These are phyloP conservation scores for Notholithocarpus densiflorus DNA, from an alignment of 306 rosid species.

Conservation along the genomic window DNA sequence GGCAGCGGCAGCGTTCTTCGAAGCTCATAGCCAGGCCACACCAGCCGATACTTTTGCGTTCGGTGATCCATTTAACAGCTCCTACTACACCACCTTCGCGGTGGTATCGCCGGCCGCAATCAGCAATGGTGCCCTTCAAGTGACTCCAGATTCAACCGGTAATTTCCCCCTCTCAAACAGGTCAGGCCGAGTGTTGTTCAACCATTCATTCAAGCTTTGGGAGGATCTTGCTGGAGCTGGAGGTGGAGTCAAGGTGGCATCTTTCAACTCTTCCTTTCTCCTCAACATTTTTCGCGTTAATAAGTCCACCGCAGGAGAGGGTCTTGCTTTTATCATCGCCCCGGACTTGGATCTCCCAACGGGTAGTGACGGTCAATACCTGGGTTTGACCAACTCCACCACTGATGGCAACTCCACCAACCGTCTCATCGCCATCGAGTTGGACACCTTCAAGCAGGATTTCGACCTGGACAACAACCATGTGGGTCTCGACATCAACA, in stretches of 20 bases:
- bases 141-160: slow-evolving; percentile 61
- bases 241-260: slow-evolving; percentile 19
- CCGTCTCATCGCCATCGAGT: slow-evolving; percentile 56
- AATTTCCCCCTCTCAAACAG: slow-evolving; percentile 19
- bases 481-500: slow-evolving; percentile 59
- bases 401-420: slow-evolving; percentile 50
- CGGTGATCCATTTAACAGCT: slow-evolving; percentile 51
- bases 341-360: slow-evolving; percentile 31
- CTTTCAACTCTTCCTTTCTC: slow-evolving; percentile 64
- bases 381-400: slow-evolving; percentile 69
- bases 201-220: slow-evolving; percentile 49
- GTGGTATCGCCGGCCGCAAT: slow-evolving; percentile 33
- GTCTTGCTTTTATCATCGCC: slow-evolving; percentile 54
- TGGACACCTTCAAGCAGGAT: slow-evolving; percentile 59
- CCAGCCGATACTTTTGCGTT: not conserved
- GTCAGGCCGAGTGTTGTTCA: slow-evolving; percentile 51
- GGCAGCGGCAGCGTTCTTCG: slow-evolving; percentile 18
- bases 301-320: slow-evolving; percentile 47
- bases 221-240: not conserved
- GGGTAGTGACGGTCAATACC: slow-evolving; percentile 47
- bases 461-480: slow-evolving; percentile 64
- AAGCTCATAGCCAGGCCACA: slow-evolving; percentile 5
- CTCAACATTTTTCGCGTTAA: slow-evolving; percentile 39
- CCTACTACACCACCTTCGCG: slow-evolving; percentile 10
- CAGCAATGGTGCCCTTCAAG: slow-evolving; percentile 44